Evolutionary conservation across 257 asterid species (phyloP).

Genomic region (Solanum commersonii): DNA sequence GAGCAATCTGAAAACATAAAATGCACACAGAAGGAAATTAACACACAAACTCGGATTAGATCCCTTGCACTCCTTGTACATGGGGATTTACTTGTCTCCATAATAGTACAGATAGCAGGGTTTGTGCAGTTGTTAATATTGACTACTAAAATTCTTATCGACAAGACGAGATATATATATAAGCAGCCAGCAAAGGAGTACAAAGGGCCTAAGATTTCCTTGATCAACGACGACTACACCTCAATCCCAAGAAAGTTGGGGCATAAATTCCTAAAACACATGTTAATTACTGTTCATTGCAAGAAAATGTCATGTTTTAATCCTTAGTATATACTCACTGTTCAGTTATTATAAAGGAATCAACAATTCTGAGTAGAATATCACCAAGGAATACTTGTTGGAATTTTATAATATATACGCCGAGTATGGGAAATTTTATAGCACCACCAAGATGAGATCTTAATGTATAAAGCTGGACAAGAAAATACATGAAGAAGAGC

Average conservation of each 20-base stretch:
- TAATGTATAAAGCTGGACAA: neutral
- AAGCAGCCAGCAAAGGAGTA: neutral
- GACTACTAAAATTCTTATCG: neutral
- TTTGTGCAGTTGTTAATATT: neutral
- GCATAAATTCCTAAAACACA: neutral
- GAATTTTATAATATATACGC: neutral
- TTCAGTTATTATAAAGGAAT: neutral
- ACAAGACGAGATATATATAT: neutral
- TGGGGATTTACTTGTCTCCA: neutral
- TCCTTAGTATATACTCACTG: neutral
- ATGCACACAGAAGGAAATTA: neutral
- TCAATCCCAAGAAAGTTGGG: neutral
- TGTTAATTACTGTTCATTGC: neutral
- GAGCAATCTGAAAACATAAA: constrained; percentile 60
- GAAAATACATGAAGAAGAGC: neutral
- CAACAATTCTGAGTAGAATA: neutral
- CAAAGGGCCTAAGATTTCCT: neutral
- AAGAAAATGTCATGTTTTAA: neutral
- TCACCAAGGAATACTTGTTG: neutral
- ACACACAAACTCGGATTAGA: neutral
- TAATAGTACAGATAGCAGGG: neutral
- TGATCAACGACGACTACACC: neutral
- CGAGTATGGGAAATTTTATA: neutral
- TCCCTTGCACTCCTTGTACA: neutral
- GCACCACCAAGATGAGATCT: neutral